Base-by-base conservation (phyloP, 495 filamentous ascomycete species). In the Gamarada debralockiae region DNA sequence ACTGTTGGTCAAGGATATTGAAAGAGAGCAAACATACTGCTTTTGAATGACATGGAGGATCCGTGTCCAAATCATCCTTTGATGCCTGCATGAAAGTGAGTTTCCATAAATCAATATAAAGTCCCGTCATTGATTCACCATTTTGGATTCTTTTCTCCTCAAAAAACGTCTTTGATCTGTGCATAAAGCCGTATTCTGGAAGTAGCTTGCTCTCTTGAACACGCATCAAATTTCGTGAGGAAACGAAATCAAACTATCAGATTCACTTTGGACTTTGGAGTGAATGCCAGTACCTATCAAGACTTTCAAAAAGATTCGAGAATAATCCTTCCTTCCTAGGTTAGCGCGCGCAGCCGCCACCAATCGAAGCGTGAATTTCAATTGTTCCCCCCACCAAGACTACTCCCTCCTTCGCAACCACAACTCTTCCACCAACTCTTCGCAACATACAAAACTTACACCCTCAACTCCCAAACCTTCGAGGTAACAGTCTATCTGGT, bases 1-100 rank as follows among this genome's bases (percentile, higher is more conserved):
- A 15, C 14, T 39, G 4, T 39, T 6, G n/a, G 6, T n/a, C 18
- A 39, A 39, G 37, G 37, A 6, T 4, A 48, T 13, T 34, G 38
- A 31, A 55, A 39, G 20, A 7, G 44, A 18, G 14, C 9, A 34
- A 12, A 87, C 87, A 62, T 75, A 92, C 89, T 53, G 93, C 93
- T 53, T 84, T 79, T 54, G 92, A 82, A 74, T 95, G 89, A 65
- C 93, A 98, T 46, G 59, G 56, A 53, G 55, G 63, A 55, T 67
- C 59, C 46, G 41, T 55, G 17, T 48, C 33, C 27, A 55, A 44
- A 48, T 59, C 43, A 36, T 56, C 46, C 40, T 63, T 50, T 48
- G 48, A 22, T 39, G 39, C 54, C 54, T 56, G 22, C 8, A 18
- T 46, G 24, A 43, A 31, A 29, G 36, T 22, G 34, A 44, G 41